Evolutionary conservation across 768 basidiomycete genomes (phyloP).

Genomic region (Termitomyces sp.): DNA sequence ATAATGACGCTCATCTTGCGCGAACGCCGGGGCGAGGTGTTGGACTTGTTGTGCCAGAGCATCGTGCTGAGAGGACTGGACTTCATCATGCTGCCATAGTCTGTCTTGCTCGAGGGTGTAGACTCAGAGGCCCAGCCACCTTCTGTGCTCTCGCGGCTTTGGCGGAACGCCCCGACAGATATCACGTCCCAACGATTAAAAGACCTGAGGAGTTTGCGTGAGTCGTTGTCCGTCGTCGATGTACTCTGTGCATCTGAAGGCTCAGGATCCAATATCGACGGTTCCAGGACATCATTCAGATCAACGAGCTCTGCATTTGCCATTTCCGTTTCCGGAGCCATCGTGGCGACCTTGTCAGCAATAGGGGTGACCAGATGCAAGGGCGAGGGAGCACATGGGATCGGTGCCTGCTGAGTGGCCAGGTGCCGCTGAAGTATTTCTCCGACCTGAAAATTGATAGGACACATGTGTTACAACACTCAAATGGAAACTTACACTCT

Average conservation of each 20-base stretch:
- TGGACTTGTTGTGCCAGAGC: slow-evolving; percentile 41
- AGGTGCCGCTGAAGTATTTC: slow-evolving; percentile 28
- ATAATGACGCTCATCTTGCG: slow-evolving; percentile 30
- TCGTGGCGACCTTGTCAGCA: slow-evolving; percentile 11
- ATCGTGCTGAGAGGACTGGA: slow-evolving; percentile 51
- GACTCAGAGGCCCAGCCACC: slow-evolving; percentile 33
- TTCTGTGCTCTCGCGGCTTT: slow-evolving; percentile 38
- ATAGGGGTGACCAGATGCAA: slow-evolving; percentile 9
- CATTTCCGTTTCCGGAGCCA: slow-evolving; percentile 31
- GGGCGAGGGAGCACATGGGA: slow-evolving; percentile 19
- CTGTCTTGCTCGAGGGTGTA: slow-evolving; percentile 26
- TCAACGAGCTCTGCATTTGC: slow-evolving; percentile 49
- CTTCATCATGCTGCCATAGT: slow-evolving; percentile 47
- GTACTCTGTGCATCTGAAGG: slow-evolving; percentile 27
- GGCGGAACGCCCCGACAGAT: slow-evolving; percentile 68
- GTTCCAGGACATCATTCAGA: slow-evolving; percentile 74
- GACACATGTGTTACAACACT: slow-evolving; percentile 4
- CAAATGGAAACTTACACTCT: slow-evolving; percentile 28
- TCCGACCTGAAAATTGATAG: slow-evolving; percentile 26
- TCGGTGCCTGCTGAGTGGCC: slow-evolving; percentile 20
- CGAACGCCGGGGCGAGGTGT: slow-evolving; percentile 19
- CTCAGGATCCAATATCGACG: slow-evolving; percentile 63
- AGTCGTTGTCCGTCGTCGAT: slow-evolving; percentile 29
- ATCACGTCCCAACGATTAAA: slow-evolving; percentile 71
- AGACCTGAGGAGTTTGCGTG: slow-evolving; percentile 37